Evolutionary conservation across 257 asterid genomes (phyloP), one percentile per base, ranked within the genome.

Genomic region (Gentiana straminea): DNA sequence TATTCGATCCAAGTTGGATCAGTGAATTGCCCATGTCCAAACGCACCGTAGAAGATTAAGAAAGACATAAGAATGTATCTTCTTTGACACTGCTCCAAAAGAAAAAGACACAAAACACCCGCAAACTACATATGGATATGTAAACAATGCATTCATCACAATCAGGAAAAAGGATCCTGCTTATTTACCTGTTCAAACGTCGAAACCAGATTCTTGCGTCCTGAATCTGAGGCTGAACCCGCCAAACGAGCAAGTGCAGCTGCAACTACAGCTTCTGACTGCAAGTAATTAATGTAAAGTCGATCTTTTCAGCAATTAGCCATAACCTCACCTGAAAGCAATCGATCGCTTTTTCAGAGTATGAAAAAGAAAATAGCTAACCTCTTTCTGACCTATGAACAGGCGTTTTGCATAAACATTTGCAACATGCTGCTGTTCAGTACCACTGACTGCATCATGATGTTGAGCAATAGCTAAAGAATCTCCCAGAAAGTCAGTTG

Each of bases 371-470:
- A 68, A 54, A 59, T 44, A 24, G 24, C 43, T 59, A 56, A 88
- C 99, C 89, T 92, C 85, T 74, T 82, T 78, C 70, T 92, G 86
- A 67, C 99, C 97, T 45, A 92, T 88, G 7, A 84, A 72, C 61
- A 88, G 88, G 55, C 99, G 84, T 73, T 80, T 88, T n/a, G 97
- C 85, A 64, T 92, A 92, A 81, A 88, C 99, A 76, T 82, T 43
- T 61, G 99, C 95, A 5, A 92, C 97, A 58, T 92, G 99, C 62
- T 92, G 99, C 76, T 92, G 65, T 71, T 77, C 86, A 3, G 99
- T 92, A 66, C 99, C 98, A 58, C 84, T 62, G 67, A 87, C 97
- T 13, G 93, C 98, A 78, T 91, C 98, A 60, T 91, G 98, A 77
- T 91, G 98, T 70, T 91, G 98, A 62, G 84, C 95, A 62, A 87